Evolutionary conservation across 768 basidiomycete genomes (phyloP), one percentile per base, ranked within the genome.

Genomic region (Udeniomyces megalosporus): DNA sequence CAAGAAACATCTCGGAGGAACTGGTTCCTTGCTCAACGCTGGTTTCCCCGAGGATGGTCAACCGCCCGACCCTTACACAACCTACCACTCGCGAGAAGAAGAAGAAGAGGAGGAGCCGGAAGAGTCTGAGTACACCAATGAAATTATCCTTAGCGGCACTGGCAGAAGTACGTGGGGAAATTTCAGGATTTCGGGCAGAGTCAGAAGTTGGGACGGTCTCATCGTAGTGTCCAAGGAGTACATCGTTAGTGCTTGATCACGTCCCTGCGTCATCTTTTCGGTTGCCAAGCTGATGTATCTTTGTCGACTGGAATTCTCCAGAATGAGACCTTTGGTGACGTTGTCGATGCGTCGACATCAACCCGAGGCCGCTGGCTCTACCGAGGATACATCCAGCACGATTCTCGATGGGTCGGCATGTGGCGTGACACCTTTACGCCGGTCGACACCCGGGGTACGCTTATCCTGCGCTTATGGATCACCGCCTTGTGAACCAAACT

Each of bases 361-460:
- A 58, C 55, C 3, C 47, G 56, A 24, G 61, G 61, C 31, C 46
- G 49, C 5, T 63, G 61, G 61, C 55, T 63, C 35, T 63, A 63
- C 61, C 47, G 61, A 50, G 61, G 61, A 5, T 63, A 63, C 61
- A 20, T 63, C 28, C 24, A 28, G 61, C 26, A 31, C 12, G 55
- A 58, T 20, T 42, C 55, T 17, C 46, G 61, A 15, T 47, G 47
- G 8, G 31, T 58, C 35, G 61, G 61, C 2, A n/a, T 29, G 24
- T 63, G 61, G 61, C 46, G 61, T 4, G 61, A 63, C 42, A 57
- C 54, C 15, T 61, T 61, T 53, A 61, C 51, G 8, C 51, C 52
- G 32, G 52, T 24, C 7, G 29, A 45, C 29, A 44, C 45, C 15
- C 17, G 45, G 35, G 60, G 60, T 55, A 1, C 6, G 55, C 28